Base-by-base conservation (phyloP, 148 eudicot species). In the Silene conica region DNA sequence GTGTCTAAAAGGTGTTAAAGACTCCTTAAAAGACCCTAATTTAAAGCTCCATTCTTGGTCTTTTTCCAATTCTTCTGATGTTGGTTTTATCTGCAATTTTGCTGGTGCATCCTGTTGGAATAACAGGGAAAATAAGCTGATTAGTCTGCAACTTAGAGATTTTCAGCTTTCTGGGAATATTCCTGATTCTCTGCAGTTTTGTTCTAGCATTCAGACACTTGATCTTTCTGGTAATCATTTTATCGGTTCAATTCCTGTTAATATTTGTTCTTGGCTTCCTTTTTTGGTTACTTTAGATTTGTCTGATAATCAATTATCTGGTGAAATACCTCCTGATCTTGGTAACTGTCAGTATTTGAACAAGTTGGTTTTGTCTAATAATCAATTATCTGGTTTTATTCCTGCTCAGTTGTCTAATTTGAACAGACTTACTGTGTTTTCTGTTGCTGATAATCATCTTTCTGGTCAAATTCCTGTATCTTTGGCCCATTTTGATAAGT, bases 31-130 rank as follows among this genome's bases (percentile, higher is more conserved):
- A 0, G 90, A 93, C 74, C 83, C 92, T 2, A 48, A 79, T 3
- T 52, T 66, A 0, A 48, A 28, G 50, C 88, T 93, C 25, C 38
- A 8, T 48, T 80, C 85, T 1, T 93, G 98, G 98, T 52, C 15
- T 55, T 91, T 91, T 64, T 0, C 72, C 13, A 89, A 88, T 80
- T 71, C 77, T 2, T 52, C 98, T 0, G 64, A 48, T 66, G 84
- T 85, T 23, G 91, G 84, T 0, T 85, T 77, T 73, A 78, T 93
- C 69, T 91, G 98, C 78, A 67, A 64, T 0, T 93, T 86, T 63
- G 71, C 59, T 8, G 95, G 91, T 1, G 91, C 85, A 0, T 23
- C 85, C 0, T 91, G 98, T 80, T 93, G 98, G 97, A 93, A 93
- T 72, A 86, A 88, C 26, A 79, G 69, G 5, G 97, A 93, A 65